Percentiles rank a stretch among this genome's conserved stretches.
These are phyloP conservation scores for Hypocreales sp. DNA, from an alignment of 2,329 filamentous ascomycete genomes.

Conservation along the genomic window DNA sequence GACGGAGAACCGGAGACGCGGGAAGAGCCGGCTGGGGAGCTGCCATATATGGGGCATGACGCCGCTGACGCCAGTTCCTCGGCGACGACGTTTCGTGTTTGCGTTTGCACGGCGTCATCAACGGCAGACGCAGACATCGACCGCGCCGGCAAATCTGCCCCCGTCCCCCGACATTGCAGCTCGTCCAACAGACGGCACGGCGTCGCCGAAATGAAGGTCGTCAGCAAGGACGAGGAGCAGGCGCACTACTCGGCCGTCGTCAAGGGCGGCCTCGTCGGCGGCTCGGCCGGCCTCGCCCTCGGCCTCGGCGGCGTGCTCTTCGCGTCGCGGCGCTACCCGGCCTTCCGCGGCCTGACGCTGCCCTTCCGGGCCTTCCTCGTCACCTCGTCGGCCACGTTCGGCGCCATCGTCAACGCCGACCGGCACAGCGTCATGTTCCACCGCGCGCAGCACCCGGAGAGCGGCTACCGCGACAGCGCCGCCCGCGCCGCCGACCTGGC, in stretches of 20 bases:
- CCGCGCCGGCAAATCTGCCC: too few species aligned
- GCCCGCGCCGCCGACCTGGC: conserved; percentile 38
- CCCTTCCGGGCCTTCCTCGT: conserved; percentile 87
- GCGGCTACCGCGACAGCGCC: conserved; percentile 48
- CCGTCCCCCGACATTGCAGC: too few species aligned
- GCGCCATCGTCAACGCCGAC: conserved; percentile 79
- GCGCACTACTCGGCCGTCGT: conserved; percentile 73
- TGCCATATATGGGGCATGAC: too few species aligned
- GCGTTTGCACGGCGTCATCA: too few species aligned
- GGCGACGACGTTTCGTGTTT: too few species aligned
- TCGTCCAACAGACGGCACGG: neutral
- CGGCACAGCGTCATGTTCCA: conserved; percentile 52
- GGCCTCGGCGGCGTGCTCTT: conserved; percentile 53
- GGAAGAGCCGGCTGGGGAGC: too few species aligned
- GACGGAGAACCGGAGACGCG: too few species aligned
- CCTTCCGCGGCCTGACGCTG: conserved; percentile 68
- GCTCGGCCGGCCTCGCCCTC: conserved; percentile 46
- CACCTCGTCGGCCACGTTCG: conserved; percentile 67
- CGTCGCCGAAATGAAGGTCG: conserved; percentile 82
- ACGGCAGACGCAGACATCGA: too few species aligned
- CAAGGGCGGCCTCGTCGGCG: conserved; percentile 64
- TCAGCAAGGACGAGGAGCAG: conserved; percentile 83
- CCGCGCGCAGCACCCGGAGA: conserved; percentile 49
- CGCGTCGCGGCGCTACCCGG: conserved; percentile 56
- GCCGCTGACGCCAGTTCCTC: too few species aligned